Evolutionary conservation across 1,284 basidiomycete species (phyloP), one percentile per base, ranked within the genome.

Genomic region (Fomitiporia mediterranea): DNA sequence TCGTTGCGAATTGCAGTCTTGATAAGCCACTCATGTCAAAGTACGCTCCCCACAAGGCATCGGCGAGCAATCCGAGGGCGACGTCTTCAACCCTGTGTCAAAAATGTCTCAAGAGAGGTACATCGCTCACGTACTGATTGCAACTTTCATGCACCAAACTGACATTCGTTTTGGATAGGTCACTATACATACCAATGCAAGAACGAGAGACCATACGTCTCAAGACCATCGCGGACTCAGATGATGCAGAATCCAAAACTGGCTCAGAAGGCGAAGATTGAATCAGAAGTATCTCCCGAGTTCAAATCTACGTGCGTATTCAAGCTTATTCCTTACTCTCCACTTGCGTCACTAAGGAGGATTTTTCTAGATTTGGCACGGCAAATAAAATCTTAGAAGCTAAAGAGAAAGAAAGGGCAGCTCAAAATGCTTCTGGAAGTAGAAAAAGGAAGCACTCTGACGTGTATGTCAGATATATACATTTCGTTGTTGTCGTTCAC

Each of bases 151-250:
- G 5, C 13, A 34, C 5, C 32, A 15, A 39, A 19, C 13, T 49
- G 4, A 25, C 42, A 23, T 21, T n/a, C n/a, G n/a, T n/a, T n/a
- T n/a, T n/a, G n/a, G n/a, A n/a, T 40, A 87, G 89, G 89, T 0
- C 89, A 91, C 67, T 91, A 81, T 66, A 91, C 81, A 27, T 91
- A 83, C 63, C 78, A 91, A 69, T 91, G 89, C 76, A 91, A 89
- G 68, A 74, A 74, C 7, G 64, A 74, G 39, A 78, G 86, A 2
- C 86, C 89, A 25, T 91, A 91, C 66, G 74, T 91, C 42, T 81
- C 84, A 15, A 78, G 89, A 7, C 89, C 89, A 1, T 90, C 88
- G 40, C 79, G 89, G 46, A 89, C 88, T 2, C 77, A 88, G 63
- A 79, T 83, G 66, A 77, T 91, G 21, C 86, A 90, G 65, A 89